Evolutionary conservation across 1,139 yeast genomes (phyloP), one percentile per base, ranked within the genome.

Genomic region (Yarrowia galli): DNA sequence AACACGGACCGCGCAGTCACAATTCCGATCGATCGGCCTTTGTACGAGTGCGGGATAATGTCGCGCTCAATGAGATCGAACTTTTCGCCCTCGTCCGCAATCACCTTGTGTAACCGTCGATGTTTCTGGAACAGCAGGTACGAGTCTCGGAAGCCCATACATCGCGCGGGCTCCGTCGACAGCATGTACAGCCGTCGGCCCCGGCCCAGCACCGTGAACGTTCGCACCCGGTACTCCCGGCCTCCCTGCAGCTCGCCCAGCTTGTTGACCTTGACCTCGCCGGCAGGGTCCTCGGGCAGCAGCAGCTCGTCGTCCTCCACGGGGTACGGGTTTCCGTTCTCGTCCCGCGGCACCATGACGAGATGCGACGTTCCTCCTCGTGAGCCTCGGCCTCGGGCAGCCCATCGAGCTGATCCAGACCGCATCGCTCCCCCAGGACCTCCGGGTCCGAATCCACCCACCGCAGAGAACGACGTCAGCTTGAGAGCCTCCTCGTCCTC

Each of bases 131-230:
- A 95, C 70, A 95, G 82, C 68, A 92, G 82, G 74, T 95, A 93
- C 0, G 98, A 92, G 76, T 95, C 99, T 73, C 98, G 84, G 79
- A 92, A 92, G 3, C 98, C 98, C 72, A 93, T 92, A 74, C 93
- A 86, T 72, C 98, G 84, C 0, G 99, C 98, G 1, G 98, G 97
- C 75, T 93, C 98, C 0, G 98, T 93, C 1, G 97, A 90, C 61
- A 95, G 85, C 97, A 95, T 92, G 77, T 87, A 95, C 69, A 88
- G 82, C 71, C 87, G 83, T 48, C 87, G 85, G 4, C 97, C 97
- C 69, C 88, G 85, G 5, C 90, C 92, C 54, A 84, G 79, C 13
- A 93, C 84, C 5, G 91, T 91, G 78, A 95, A 95, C 0, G 96
- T 87, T 70, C 93, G 88, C 71, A 92, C 89, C 70, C 95, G 83